These are phyloP conservation scores for Pistacia atlantica DNA, from an alignment of 345 rosid species.

Conservation along the genomic window DNA sequence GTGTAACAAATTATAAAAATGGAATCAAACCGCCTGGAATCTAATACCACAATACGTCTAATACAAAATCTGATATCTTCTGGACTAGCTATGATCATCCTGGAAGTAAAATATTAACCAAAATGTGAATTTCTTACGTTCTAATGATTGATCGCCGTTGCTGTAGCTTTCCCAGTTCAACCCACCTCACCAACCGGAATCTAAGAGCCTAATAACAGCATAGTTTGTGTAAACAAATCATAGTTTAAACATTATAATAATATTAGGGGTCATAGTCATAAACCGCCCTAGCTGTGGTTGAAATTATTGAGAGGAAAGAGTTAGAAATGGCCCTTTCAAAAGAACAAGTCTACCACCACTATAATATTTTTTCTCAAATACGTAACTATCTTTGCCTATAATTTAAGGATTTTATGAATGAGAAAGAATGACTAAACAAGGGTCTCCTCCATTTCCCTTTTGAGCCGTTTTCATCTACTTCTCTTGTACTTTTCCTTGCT, in stretches of 20 bases:
- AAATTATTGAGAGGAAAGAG: constrained; percentile 52
- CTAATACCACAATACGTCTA: not conserved
- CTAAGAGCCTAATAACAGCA: constrained; percentile 20
- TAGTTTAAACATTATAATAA: not conserved
- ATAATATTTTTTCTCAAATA: constrained; percentile 17
- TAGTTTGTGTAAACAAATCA: not conserved
- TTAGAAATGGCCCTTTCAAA: constrained; percentile 41
- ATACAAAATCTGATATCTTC: not conserved
- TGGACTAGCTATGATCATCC: not conserved
- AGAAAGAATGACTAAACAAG: constrained; percentile 21
- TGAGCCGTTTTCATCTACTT: not conserved
- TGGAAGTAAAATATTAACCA: not conserved
- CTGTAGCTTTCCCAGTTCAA: constrained; percentile 38
- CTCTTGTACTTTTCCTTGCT: constrained; percentile 9
- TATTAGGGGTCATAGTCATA: constrained; percentile 25
- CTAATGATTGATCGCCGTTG: constrained; percentile 21
- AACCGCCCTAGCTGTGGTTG: constrained; percentile 28
- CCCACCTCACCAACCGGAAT: constrained; percentile 33
- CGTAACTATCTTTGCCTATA: constrained; percentile 27
- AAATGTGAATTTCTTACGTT: not conserved
- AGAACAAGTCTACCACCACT: constrained; percentile 21
- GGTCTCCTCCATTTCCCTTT: constrained; percentile 4
- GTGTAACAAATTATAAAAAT: not conserved
- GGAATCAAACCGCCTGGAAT: not conserved
- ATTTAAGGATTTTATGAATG: constrained; percentile 17